Conservation (phyloP, 306 rosid species). For the apple (Malus domestica) region ASM211411v1 NC_041803.1:52956501-52957000, state of each 20-base stretch:
- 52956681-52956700: background rate
- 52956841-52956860: background rate
- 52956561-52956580: background rate
- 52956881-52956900: background rate
- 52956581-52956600: background rate
- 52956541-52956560: background rate
- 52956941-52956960: background rate
- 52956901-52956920: background rate
- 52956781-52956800: background rate
- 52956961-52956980: constrained; percentile 11
- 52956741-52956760: background rate
- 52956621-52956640: background rate
- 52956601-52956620: background rate
- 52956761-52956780: background rate
- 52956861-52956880: constrained; percentile 3
- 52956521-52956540: background rate
- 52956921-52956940: background rate
- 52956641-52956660: background rate
- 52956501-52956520: background rate
- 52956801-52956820: background rate
- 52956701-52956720: background rate
- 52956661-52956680: background rate
- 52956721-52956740: background rate
- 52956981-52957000: background rate
- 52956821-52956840: background rate